Conservation (phyloP, 306 rosid species). For the Erythrophleum fordii region DNA sequence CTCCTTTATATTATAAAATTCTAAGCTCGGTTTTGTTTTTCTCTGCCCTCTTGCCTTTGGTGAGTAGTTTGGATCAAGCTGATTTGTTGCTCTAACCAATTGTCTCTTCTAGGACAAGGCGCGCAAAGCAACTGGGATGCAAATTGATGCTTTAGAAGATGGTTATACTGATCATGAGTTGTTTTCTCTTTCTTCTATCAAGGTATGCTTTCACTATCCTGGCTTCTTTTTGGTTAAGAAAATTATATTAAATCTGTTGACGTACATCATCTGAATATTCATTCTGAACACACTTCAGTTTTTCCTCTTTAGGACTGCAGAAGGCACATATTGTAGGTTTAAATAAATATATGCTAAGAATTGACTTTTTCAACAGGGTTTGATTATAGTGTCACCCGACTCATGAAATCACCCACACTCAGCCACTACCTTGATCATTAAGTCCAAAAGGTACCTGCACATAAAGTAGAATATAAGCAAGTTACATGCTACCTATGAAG, state of each 20-base stretch:
- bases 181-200: slow-evolving; percentile 86
- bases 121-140: slow-evolving; percentile 87
- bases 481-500: background rate
- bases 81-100: slow-evolving; percentile 35
- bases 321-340: background rate
- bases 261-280: background rate
- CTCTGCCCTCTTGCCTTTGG: background rate
- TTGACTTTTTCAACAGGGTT: background rate
- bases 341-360: background rate
- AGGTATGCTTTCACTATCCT: slow-evolving; percentile 59
- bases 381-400: background rate
- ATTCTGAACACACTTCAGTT: background rate
- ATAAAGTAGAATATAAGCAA: background rate
- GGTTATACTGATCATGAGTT: slow-evolving; percentile 73
- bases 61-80: slow-evolving; percentile 16
- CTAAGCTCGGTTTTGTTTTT: background rate
- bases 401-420: background rate
- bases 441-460: background rate
- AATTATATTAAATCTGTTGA: background rate
- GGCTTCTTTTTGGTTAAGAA: slow-evolving; percentile 11
- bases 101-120: slow-evolving; percentile 68
- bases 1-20: background rate
- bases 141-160: slow-evolving; percentile 82
- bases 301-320: background rate
- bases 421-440: background rate